Percentiles rank a stretch among this genome's conserved stretches.
These are phyloP conservation scores for Chamaecyparis obtusa DNA, from an alignment of 75 land plant species.

Conservation along the genomic window DNA sequence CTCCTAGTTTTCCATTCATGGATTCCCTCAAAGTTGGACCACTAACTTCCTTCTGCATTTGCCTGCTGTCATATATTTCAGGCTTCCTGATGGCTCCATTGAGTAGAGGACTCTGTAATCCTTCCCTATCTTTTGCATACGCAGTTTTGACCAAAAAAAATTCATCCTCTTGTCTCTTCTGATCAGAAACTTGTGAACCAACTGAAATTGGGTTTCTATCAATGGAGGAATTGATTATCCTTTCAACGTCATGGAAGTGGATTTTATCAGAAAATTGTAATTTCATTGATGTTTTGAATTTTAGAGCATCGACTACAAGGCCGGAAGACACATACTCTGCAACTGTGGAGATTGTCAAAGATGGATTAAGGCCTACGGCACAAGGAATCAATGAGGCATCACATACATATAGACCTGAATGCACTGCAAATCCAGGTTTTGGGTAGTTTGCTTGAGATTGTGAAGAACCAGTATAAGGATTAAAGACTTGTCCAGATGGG, in stretches of 20 bases:
- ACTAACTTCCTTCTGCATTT: background rate
- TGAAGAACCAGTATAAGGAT: background rate
- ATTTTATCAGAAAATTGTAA: background rate
- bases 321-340: conserved; percentile 41
- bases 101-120: background rate
- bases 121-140: background rate
- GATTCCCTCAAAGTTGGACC: conserved; percentile 28
- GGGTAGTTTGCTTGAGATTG: background rate
- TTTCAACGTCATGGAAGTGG: background rate
- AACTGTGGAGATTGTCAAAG: conserved; percentile 35
- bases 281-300: conserved; percentile 8
- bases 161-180: background rate
- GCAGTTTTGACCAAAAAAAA: background rate
- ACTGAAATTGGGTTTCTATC: background rate
- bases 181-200: background rate
- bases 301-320: conserved; percentile 31
- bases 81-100: background rate
- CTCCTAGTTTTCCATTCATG: conserved; percentile 39
- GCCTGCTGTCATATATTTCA: background rate
- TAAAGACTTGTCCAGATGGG: conserved; percentile 43
- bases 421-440: conserved; percentile 14
- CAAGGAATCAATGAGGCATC: conserved; percentile 70
- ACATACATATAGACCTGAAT: conserved; percentile 53
- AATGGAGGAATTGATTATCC: background rate
- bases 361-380: conserved; percentile 49